Percentiles rank a stretch among this genome's conserved stretches.
phyloP scores from a whole-genome alignment of 2,329 filamentous ascomycete genomes.

The Calonectria pteridis region DNA sequence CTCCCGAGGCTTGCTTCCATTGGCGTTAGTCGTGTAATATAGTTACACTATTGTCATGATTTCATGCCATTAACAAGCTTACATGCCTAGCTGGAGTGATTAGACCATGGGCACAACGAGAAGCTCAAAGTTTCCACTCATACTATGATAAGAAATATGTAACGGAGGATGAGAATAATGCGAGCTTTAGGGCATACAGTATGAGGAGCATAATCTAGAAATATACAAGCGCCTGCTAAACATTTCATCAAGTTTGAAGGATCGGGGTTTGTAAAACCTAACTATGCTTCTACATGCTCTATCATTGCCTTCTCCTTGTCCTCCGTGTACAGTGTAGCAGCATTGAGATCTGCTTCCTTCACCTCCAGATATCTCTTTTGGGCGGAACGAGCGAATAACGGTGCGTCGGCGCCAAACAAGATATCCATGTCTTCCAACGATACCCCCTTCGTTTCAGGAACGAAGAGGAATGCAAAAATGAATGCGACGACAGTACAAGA shows the following conservation, averaged over 20 bases:
- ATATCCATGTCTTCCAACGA: constrained; percentile 23
- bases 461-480: constrained; percentile 22
- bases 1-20: too few species aligned
- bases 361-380: constrained; percentile 1
- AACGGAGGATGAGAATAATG: too few species aligned
- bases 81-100: too few species aligned
- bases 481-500: constrained; percentile 1
- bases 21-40: too few species aligned
- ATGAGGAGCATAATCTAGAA: too few species aligned
- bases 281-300: constrained; percentile 3
- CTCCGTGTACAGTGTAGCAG: background rate
- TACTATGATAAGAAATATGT: too few species aligned
- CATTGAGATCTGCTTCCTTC: background rate
- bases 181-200: too few species aligned
- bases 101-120: too few species aligned
- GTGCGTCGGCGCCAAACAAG: constrained; percentile 16
- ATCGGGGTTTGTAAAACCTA: background rate
- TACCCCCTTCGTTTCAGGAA: constrained; percentile 26
- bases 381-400: background rate
- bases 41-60: too few species aligned
- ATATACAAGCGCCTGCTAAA: too few species aligned
- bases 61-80: too few species aligned
- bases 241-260: background rate
- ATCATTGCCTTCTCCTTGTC: background rate
- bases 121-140: too few species aligned